Evolutionary conservation across 164 flowering plant genomes (phyloP), one percentile per base, ranked within the genome.

Genomic region (Buxus sempervirens): DNA sequence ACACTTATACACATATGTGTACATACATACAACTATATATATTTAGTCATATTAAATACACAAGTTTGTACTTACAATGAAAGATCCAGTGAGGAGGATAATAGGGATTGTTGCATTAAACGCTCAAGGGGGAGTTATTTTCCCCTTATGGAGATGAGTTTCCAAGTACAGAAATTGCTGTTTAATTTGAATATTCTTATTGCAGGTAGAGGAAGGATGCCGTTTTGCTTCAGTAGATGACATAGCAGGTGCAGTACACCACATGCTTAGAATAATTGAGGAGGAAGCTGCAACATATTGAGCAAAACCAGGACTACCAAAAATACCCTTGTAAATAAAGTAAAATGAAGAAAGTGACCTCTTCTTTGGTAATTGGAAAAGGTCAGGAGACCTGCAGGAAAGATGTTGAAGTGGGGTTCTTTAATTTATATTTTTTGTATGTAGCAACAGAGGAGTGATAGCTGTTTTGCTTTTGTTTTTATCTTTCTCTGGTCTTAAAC

Each of bases 191-290:
- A 54, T 45, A 58, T 72, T 70, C 62, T 63, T 1, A 63, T 68
- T 81, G 82, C 81, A 93, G 98, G 86, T 93, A 42, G 96, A 90
- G 76, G 96, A 90, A 80, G 95, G 83, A 38, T 85, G 96, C 84
- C 81, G 78, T 64, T 87, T 89, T 23, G 84, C 61, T 45, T 82
- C 95, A 54, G 93, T 84, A 70, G 95, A 93, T 72, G 96, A 88
- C 78, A 90, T 93, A 69, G 89, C 91, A 62, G 83, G 75, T 55
- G 93, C 91, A 72, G 88, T 85, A 13, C 89, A 90, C 77, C 91
- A 93, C 79, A 85, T 87, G 89, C 86, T 93, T 12, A 84, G 79
- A 66, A 76, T 84, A 61, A 87, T 89, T 81, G 91, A 86, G 68
- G 89, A 83, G 60, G 92, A 84, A 77, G 78, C 73, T 75, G 67